Conservation (phyloP, 2,329 filamentous ascomycete genomes). For the Fusarium tanahbumbuense region DNA sequence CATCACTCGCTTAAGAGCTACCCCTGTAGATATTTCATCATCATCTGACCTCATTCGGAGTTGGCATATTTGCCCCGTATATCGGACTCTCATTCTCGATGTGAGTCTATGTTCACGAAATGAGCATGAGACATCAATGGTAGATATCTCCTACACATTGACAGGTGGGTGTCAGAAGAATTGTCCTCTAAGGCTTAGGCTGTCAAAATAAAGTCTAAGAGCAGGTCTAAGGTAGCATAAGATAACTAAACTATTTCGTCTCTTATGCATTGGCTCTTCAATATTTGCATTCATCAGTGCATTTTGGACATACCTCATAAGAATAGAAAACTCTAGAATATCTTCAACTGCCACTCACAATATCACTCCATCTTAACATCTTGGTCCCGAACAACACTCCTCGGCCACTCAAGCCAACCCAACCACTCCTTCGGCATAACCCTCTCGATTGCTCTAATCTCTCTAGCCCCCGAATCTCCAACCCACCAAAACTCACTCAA, state of each 20-base stretch:
- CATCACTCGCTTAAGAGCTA: slow-evolving; percentile 30
- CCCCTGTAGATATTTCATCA: slow-evolving; percentile 24
- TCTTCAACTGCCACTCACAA: neutral
- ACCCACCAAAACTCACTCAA: slow-evolving; percentile 2
- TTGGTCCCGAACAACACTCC: neutral
- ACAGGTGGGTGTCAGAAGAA: too few species aligned
- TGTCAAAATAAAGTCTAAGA: too few species aligned
- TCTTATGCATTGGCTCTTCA: too few species aligned
- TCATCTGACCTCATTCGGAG: slow-evolving; percentile 30
- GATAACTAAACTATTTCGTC: too few species aligned
- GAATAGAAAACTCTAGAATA: neutral
- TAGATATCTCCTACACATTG: too few species aligned
- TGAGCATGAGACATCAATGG: too few species aligned
- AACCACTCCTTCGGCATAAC: slow-evolving; percentile 3
- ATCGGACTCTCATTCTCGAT: neutral
- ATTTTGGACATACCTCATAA: neutral
- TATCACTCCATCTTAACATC: neutral
- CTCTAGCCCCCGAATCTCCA: slow-evolving; percentile 1
- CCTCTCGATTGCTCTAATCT: neutral
- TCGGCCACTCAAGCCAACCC: slow-evolving; percentile 8
- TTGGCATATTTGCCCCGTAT: neutral
- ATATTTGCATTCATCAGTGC: neutral
- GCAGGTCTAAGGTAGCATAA: too few species aligned
- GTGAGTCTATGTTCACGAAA: neutral
- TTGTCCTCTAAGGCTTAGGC: too few species aligned